Evolutionary conservation across 208 protist species (phyloP).

Genomic region (Sergeia podlipaevii): DNA sequence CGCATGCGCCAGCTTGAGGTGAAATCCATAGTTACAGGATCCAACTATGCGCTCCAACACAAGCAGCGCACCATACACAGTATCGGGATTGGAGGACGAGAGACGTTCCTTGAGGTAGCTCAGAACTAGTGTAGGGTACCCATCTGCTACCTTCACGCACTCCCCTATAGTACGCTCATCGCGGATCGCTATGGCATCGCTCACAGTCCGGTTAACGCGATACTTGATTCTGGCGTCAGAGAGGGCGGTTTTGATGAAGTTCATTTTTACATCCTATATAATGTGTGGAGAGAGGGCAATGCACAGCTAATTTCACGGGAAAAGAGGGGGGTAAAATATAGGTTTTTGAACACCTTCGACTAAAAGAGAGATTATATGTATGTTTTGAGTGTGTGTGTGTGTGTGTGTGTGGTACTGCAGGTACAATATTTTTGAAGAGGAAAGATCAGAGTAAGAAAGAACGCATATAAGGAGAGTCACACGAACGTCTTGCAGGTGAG

Average conservation of each 20-base stretch:
- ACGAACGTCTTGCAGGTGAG: too few species aligned
- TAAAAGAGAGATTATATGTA: too few species aligned
- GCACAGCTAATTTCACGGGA: too few species aligned
- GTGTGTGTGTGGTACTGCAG: too few species aligned
- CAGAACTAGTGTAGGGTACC: constrained; percentile 50
- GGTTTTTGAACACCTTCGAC: too few species aligned
- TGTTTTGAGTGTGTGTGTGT: neutral
- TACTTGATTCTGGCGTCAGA: constrained; percentile 53
- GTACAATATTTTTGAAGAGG: too few species aligned
- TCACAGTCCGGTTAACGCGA: constrained; percentile 29
- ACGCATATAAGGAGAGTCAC: too few species aligned
- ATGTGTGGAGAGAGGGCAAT: neutral
- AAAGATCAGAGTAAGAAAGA: too few species aligned
- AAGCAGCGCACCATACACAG: constrained; percentile 36
- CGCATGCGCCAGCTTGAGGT: constrained; percentile 57
- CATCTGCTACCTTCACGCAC: constrained; percentile 51
- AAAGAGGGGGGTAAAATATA: too few species aligned
- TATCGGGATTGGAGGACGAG: constrained; percentile 18
- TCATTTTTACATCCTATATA: constrained; percentile 31
- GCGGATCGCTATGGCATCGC: constrained; percentile 24
- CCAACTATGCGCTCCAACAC: constrained; percentile 77
- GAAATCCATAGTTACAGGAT: constrained; percentile 71
- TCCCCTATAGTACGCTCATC: constrained; percentile 17
- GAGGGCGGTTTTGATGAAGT: constrained; percentile 48
- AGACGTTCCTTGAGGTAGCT: constrained; percentile 35